These are phyloP conservation scores for Cutaneotrichosporon sp. DNA, from an alignment of 1,284 basidiomycete genomes.

Conservation along the genomic window DNA sequence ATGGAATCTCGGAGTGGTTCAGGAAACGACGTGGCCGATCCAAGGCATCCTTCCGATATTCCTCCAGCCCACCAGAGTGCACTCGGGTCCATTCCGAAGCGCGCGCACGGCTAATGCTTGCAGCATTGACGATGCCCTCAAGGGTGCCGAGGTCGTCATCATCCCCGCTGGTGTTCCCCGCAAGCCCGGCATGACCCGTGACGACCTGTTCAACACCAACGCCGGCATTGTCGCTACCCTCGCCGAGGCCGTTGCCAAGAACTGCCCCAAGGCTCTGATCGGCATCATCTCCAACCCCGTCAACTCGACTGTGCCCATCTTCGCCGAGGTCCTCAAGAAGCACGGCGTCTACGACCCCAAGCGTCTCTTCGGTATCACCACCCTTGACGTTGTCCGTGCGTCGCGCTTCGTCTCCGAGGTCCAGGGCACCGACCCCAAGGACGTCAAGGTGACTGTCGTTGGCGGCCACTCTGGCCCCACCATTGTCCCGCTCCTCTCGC, in stretches of 20 bases:
- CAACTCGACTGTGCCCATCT: constrained; percentile 96
- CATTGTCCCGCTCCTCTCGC: constrained; percentile 93
- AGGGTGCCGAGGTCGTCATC: constrained; percentile 81
- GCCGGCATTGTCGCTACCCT: constrained; percentile 93
- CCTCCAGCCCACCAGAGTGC: too few species aligned
- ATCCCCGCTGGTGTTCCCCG: constrained; percentile 97
- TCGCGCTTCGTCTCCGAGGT: constrained; percentile 89
- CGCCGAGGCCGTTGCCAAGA: constrained; percentile 77
- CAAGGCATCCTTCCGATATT: too few species aligned
- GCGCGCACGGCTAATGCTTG: too few species aligned
- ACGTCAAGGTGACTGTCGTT: constrained; percentile 73
- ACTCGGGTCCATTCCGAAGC: not conserved
- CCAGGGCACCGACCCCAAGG: constrained; percentile 57
- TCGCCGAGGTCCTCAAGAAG: constrained; percentile 91
- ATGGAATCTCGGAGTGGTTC: not conserved
- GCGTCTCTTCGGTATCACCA: constrained; percentile 93
- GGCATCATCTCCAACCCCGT: constrained; percentile 96
- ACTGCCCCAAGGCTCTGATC: constrained; percentile 84
- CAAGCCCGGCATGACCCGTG: constrained; percentile 71
- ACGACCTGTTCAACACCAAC: constrained; percentile 61
- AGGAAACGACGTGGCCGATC: too few species aligned
- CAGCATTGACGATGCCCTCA: constrained; percentile 75
- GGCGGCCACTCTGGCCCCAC: constrained; percentile 96
- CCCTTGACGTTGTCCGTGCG: constrained; percentile 93
- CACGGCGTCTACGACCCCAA: constrained; percentile 85